phyloP scores from a whole-genome alignment of 768 basidiomycete species.

The Tylopilus subfusipes region DNA sequence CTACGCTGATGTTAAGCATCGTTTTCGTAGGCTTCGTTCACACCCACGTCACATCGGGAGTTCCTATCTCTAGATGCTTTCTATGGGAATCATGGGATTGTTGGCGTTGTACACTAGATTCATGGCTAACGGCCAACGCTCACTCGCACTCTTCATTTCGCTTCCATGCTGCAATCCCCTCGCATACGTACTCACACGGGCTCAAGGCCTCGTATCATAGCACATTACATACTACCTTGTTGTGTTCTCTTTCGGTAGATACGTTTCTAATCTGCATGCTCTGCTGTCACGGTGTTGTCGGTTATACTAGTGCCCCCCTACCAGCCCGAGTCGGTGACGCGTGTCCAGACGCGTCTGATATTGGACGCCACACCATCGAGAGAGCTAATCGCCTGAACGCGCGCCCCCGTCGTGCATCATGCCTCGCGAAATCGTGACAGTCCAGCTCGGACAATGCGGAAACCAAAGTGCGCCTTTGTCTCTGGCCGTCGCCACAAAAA shows the following conservation, averaged over 20 bases:
- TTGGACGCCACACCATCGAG: conserved; percentile 2
- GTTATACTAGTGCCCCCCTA: too few species aligned
- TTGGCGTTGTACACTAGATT: conserved; percentile 12
- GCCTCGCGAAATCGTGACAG: conserved; percentile 83
- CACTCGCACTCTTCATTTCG: conserved; percentile 13
- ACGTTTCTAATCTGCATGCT: conserved; percentile 19
- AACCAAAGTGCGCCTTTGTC: conserved; percentile 68
- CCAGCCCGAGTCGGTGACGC: neutral
- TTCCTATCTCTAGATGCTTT: conserved; percentile 9
- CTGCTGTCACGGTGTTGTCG: too few species aligned
- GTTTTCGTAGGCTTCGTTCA: conserved; percentile 3
- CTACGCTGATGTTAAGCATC: conserved; percentile 27
- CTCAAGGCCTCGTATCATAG: conserved; percentile 35
- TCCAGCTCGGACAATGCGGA: conserved; percentile 88
- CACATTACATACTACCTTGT: conserved; percentile 22
- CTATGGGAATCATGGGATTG: conserved; percentile 15
- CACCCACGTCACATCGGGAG: conserved; percentile 8
- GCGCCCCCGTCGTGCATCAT: conserved; percentile 33
- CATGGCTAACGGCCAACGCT: conserved; percentile 31
- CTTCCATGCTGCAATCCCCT: conserved; percentile 13
- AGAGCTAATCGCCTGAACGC: conserved; percentile 9
- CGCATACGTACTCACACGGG: conserved; percentile 31
- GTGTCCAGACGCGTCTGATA: conserved; percentile 2
- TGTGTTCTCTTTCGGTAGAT: conserved; percentile 18
- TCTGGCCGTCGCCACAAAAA: neutral